Evolutionary conservation across 768 basidiomycete genomes (phyloP), one percentile per base, ranked within the genome.

Genomic region (Suillus tomentosus): DNA sequence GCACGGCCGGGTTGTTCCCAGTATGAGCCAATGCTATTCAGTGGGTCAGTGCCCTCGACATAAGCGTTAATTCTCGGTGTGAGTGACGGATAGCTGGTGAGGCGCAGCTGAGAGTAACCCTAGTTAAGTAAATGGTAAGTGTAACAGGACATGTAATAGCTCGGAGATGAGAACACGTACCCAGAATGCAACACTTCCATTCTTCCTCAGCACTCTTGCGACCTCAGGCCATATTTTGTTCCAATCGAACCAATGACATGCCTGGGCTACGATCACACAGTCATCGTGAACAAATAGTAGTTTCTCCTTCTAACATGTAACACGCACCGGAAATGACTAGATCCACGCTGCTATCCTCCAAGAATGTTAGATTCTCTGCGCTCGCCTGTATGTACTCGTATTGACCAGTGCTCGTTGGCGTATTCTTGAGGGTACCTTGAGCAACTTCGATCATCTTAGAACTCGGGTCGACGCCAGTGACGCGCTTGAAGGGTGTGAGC

Each of bases 191-290:
- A 85, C 85, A 1, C 84, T 87, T 3, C 91, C 92, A 19, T 85
- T 82, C 10, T 79, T 80, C 58, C 83, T 79, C 48, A 94, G 76
- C 8, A 90, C 81, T 3, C 89, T 79, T 15, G 80, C 79, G 0
- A 86, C 77, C 74, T 93, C 88, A 4, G 82, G 84, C 90, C 91
- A 94, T 6, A 89, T 79, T 68, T 82, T 85, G 5, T 76, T 73
- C 83, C 87, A 91, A 69, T 93, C 81, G 70, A 94, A 94, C 92
- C 92, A 93, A 71, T 94, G 92, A 3, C 85, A 85, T 0, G 92
- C 86, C 75, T 92, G 92, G 1, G 89, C 92, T 91, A 60, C n/a
- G 48, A 40, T 2, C n/a, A 5, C 37, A 17, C 14, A 45, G 13
- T 22, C 22, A 64, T 37, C 45, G 39, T 34, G 11, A 39, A 62